phyloP scores from a whole-genome alignment of 768 basidiomycete species.

The Russula sp. region DNA sequence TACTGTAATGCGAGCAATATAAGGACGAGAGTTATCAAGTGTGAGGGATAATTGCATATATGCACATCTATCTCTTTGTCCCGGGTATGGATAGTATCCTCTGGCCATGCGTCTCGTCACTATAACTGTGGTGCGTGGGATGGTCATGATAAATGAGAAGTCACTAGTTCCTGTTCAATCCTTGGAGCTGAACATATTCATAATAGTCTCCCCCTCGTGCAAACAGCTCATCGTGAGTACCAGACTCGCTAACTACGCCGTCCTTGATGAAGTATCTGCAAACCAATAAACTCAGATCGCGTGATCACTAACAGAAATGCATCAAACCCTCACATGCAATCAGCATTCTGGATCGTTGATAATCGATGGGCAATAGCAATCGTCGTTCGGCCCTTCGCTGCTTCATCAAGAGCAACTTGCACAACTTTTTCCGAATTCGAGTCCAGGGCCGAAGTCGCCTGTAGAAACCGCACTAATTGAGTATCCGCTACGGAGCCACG shows the following conservation, averaged over 20 bases:
- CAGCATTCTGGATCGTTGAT: conserved; percentile 49
- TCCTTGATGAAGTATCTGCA: conserved; percentile 25
- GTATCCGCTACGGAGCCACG: neutral
- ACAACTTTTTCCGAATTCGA: conserved; percentile 71
- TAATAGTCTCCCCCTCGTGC: conserved; percentile 20
- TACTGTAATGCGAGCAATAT: neutral
- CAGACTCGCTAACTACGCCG: conserved; percentile 21
- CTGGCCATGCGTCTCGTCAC: neutral
- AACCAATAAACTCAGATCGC: neutral
- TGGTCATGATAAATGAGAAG: neutral
- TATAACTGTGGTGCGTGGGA: neutral
- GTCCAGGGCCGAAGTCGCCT: conserved; percentile 48
- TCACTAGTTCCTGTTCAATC: conserved; percentile 12
- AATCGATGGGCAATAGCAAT: conserved; percentile 94
- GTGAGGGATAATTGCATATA: too few species aligned
- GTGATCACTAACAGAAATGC: neutral
- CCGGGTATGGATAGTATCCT: neutral
- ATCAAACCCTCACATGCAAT: conserved; percentile 26
- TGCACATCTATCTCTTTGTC: neutral
- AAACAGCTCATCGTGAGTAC: conserved; percentile 24
- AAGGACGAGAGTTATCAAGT: neutral
- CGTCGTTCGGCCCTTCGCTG: conserved; percentile 88
- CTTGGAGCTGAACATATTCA: conserved; percentile 25
- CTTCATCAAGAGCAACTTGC: conserved; percentile 88
- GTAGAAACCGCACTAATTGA: neutral